These are phyloP conservation scores for Paramecium octaurelia DNA, from an alignment of 73 alveolate genomes.

Conservation along the genomic window DNA sequence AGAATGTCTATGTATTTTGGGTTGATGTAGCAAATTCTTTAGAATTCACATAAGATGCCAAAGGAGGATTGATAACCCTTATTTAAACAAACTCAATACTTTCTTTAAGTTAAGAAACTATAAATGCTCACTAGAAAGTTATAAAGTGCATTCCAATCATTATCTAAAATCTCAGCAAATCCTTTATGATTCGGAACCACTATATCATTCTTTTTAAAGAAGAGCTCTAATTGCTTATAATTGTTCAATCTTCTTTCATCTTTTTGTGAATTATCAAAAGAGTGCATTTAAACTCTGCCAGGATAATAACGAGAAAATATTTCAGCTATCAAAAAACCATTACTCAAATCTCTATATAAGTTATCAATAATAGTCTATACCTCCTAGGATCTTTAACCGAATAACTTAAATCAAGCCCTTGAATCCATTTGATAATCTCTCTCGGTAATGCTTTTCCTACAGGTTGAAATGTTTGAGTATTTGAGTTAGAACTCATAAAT, in stretches of 20 bases:
- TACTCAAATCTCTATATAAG: conserved; percentile 66
- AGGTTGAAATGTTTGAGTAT: background rate
- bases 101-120: conserved; percentile 51
- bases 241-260: conserved; percentile 59
- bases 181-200: conserved; percentile 37
- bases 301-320: conserved; percentile 92
- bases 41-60: conserved; percentile 55
- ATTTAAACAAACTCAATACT: background rate
- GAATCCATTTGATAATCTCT: conserved; percentile 91
- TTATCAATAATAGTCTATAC: conserved; percentile 21
- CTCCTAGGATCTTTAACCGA: conserved; percentile 81
- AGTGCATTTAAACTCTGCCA: conserved; percentile 75
- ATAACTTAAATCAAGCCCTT: conserved; percentile 85
- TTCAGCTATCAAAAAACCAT: conserved; percentile 94
- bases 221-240: conserved; percentile 43
- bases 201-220: conserved; percentile 55
- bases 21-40: conserved; percentile 61
- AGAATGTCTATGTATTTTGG: conserved; percentile 38
- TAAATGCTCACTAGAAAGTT: conserved; percentile 36
- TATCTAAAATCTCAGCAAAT: conserved; percentile 34
- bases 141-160: conserved; percentile 43
- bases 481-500: background rate
- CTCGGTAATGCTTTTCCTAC: conserved; percentile 74
- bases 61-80: conserved; percentile 59
- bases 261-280: conserved; percentile 76